Percentiles rank a stretch among this genome's conserved stretches.
Conservation (phyloP, 2,329 filamentous ascomycete species). For the Hypoxylon rubiginosum region DNA sequence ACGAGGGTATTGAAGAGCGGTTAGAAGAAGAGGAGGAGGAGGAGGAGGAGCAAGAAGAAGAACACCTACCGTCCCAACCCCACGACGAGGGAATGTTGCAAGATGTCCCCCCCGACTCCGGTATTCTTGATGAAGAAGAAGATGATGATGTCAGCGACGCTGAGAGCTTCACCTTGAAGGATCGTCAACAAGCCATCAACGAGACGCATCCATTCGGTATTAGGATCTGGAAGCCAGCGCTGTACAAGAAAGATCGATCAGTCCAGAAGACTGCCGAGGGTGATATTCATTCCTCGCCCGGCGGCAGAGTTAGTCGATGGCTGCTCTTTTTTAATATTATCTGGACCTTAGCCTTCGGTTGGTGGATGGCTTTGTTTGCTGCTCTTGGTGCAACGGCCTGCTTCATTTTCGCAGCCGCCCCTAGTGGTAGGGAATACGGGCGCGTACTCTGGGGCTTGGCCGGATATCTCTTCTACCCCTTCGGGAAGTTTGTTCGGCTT, state of each 20-base stretch:
- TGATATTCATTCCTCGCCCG: slow-evolving; percentile 95
- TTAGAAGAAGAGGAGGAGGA: slow-evolving; percentile 52
- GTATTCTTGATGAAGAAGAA: slow-evolving; percentile 67
- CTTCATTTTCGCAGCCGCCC: slow-evolving; percentile 81
- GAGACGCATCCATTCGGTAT: slow-evolving; percentile 99
- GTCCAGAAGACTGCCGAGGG: slow-evolving; percentile 96
- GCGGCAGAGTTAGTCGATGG: slow-evolving; percentile 86
- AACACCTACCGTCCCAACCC: slow-evolving; percentile 47
- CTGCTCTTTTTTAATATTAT: slow-evolving; percentile 88
- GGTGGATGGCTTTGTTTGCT: slow-evolving; percentile 90
- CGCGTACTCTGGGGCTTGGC: slow-evolving; percentile 86
- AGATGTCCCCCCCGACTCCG: slow-evolving; percentile 39
- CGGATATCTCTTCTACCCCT: slow-evolving; percentile 92
- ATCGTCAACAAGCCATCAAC: slow-evolving; percentile 97
- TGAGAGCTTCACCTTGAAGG: slow-evolving; percentile 97
- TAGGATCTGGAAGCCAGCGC: slow-evolving; percentile 96
- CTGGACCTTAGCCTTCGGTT: slow-evolving; percentile 94
- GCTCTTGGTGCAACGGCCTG: slow-evolving; percentile 82
- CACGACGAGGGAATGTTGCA: slow-evolving; percentile 56
- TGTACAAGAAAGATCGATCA: slow-evolving; percentile 97
- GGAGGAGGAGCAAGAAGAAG: slow-evolving; percentile 53
- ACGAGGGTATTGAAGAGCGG: slow-evolving; percentile 51
- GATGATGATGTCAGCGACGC: slow-evolving; percentile 86
- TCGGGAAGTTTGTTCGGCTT: slow-evolving; percentile 94
- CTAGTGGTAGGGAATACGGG: slow-evolving; percentile 88